Evolutionary conservation across 768 basidiomycete species (phyloP), one percentile per base, ranked within the genome.

Genomic region (Suillus hirtellus): DNA sequence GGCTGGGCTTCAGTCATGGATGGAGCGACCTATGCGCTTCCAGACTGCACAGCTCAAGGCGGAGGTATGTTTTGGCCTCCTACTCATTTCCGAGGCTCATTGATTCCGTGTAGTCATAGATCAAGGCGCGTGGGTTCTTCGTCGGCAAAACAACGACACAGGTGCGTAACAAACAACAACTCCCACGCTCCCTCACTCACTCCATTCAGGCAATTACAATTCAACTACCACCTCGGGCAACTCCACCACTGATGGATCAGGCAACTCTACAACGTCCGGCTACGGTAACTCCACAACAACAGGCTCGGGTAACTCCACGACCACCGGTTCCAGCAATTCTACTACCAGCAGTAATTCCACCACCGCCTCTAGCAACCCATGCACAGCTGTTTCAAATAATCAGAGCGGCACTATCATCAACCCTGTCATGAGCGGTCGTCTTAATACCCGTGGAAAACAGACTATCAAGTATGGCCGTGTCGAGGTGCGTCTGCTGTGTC

Each of bases 391-490:
- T 15, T 81, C 80, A 65, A 77, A 75, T 2, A 63, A 74, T 0
- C 68, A 73, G 61, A 67, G 63, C 11, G 71, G 71, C 24, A 69
- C 70, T 10, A 77, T 77, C 15, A 78, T 88, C 70, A 83, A 84
- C 64, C 86, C 86, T 2, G 80, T 86, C 53, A 79, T 78, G 77
- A 80, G 78, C 43, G 85, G 85, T 12, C 78, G 86, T 21, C 75
- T 88, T 66, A 81, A 76, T 63, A 88, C 86, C 35, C 78, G 79
- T 50, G 77, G 77, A 35, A 81, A 77, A 63, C 73, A 80, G 60
- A 77, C 69, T 54, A 82, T 88, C 70, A 76, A 77, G 71, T 87
- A 80, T 62, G 86, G 86, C 42, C 82, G 84, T 64, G 79, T 88
- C 60, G 85, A 87, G 68, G 80, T 87, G 9, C 55, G 47, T 24